Evolutionary conservation across 2,329 filamentous ascomycete species (phyloP).

Genomic region (Fusarium circinatum): DNA sequence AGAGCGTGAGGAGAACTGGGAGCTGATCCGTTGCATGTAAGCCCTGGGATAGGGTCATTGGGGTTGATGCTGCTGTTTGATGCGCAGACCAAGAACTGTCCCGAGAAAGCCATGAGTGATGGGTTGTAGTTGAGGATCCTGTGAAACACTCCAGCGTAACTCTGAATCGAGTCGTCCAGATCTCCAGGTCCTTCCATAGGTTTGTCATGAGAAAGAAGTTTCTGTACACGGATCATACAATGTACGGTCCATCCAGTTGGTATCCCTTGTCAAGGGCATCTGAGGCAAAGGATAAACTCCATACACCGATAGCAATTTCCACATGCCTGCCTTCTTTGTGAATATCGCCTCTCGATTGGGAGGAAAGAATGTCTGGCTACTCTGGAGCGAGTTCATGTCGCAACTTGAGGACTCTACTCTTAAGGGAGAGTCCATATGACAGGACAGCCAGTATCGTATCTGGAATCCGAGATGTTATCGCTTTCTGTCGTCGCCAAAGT

Average conservation of each 20-base stretch:
- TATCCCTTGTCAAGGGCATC: background rate
- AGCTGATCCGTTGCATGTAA: background rate
- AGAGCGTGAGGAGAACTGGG: background rate
- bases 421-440: too few relatives aligned
- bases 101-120: background rate
- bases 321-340: rapidly evolving
- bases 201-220: background rate
- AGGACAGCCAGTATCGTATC: too few relatives aligned
- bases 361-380: background rate
- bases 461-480: too few relatives aligned
- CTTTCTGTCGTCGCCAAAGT: too few relatives aligned
- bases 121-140: rapidly evolving
- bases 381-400: background rate
- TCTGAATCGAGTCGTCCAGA: background rate
- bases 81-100: background rate
- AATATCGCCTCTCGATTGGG: background rate
- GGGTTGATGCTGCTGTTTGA: background rate
- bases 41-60: background rate
- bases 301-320: background rate
- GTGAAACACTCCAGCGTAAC: background rate
- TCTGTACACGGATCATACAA: background rate
- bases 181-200: background rate
- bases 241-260: background rate
- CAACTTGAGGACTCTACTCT: too few relatives aligned
- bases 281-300: background rate